Evolutionary conservation across 2,329 filamentous ascomycete species (phyloP).

Genomic region (Epichloe typhina): DNA sequence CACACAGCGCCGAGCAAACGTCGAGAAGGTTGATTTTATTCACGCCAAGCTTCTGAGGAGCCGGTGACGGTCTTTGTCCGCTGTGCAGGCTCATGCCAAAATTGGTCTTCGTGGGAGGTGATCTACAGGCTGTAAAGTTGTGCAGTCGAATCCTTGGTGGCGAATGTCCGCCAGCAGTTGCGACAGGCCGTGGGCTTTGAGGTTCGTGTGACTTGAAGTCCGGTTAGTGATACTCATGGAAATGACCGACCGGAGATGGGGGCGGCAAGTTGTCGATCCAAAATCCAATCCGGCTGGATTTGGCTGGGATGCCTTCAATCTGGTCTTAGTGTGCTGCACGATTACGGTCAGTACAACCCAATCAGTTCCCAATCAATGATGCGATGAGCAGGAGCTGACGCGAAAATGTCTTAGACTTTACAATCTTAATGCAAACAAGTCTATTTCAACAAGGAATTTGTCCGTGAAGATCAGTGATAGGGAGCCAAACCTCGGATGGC

Average conservation of each 20-base stretch:
- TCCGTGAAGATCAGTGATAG: neutral
- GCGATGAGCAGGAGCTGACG: neutral
- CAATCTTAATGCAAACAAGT: constrained; percentile 9
- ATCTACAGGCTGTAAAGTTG: neutral
- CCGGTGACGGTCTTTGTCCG: neutral
- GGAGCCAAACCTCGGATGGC: neutral
- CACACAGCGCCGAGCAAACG: neutral
- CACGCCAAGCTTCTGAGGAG: neutral
- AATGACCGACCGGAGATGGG: neutral
- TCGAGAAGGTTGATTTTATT: neutral
- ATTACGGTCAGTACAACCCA: neutral
- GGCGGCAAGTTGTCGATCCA: neutral
- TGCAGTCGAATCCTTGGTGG: neutral
- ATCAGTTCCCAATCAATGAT: neutral
- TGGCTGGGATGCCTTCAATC: neutral
- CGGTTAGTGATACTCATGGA: neutral
- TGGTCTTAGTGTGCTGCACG: neutral
- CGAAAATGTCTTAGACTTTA: constrained; percentile 8
- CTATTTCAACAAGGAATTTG: constrained; percentile 7
- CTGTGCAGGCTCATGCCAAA: neutral
- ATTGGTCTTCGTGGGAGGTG: neutral
- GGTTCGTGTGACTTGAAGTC: too few species aligned
- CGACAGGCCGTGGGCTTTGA: too few species aligned
- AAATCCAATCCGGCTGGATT: neutral
- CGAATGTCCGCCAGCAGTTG: neutral